Evolutionary conservation across 495 filamentous ascomycete genomes (phyloP), one percentile per base, ranked within the genome.

Genomic region (Venustampulla echinocandica): DNA sequence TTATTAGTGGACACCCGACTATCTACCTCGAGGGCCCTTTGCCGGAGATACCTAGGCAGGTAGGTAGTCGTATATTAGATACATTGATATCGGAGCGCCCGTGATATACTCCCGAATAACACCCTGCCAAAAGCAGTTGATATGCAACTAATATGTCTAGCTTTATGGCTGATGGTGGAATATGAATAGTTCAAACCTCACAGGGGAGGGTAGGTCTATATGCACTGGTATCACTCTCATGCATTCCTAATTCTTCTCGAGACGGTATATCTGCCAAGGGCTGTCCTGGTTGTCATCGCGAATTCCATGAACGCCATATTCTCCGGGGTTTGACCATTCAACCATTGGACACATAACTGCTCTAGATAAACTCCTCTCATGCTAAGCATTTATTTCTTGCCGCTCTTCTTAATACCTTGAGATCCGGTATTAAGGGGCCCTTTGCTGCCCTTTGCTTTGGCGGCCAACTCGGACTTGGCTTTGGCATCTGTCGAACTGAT

Each of bases 371-470:
- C 7, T 13, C n/a, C 20, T 15, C 24, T 32, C 22, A 24, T 11
- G 7, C 17, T 2, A 20, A n/a, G 19, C 40, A 28, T 46, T 51
- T 37, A 87, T 74, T 88, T 89, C 82, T 92, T 90, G 61, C 85
- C 85, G 23, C 81, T 86, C 72, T 87, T 90, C 80, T 90, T 92
- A 70, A 92, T 92, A 40, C 85, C 85, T 68, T 90, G 85, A 41
- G 71, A 61, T 25, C 85, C 86, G 39, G 80, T 81, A 66, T 85
- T 87, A 69, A 80, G 50, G 47, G 74, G 74, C 5, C 68, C 77
- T 63, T 71, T 80, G 35, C 34, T 59, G 50, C 75, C 75, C 42
- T 65, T 66, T 10, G 72, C 69, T 64, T 83, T 80, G 37, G 81
- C 76, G 21, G 76, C 73, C 65, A 88, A 57, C 2, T 85, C 84